Percentiles rank a stretch among this genome's conserved stretches.
Conservation (phyloP, 2,329 filamentous ascomycete species). For the Pleurostoma richardsiae region DNA sequence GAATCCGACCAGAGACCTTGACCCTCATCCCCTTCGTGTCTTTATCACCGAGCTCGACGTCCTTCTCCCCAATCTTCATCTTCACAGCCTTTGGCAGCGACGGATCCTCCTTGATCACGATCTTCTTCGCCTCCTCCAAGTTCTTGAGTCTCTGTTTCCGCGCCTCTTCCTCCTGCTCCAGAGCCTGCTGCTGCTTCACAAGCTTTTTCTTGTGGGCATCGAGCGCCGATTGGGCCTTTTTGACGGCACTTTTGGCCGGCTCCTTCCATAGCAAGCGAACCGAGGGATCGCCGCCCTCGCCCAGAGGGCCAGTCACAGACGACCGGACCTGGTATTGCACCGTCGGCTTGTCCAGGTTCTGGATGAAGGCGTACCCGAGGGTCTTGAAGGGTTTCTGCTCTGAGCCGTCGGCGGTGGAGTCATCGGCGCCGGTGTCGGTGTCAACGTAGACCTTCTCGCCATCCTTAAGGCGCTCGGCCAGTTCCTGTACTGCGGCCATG, state of each 20-base stretch:
- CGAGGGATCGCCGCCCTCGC: constrained; percentile 57
- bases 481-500: constrained; percentile 42
- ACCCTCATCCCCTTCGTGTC: constrained; percentile 65
- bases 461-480: constrained; percentile 44
- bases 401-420: constrained; percentile 60
- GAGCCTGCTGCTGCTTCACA: constrained; percentile 68
- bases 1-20: constrained; percentile 76
- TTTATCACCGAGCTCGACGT: constrained; percentile 54
- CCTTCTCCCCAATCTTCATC: constrained; percentile 71
- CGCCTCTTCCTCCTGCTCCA: constrained; percentile 67
- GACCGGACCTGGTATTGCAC: constrained; percentile 65
- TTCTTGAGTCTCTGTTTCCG: constrained; percentile 62
- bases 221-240: constrained; percentile 73
- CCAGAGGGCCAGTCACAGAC: constrained; percentile 56
- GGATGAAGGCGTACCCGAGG: constrained; percentile 70
- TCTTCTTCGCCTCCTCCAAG: constrained; percentile 78
- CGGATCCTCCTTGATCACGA: constrained; percentile 66
- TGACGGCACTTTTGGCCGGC: constrained; percentile 76
- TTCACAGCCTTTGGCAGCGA: constrained; percentile 68
- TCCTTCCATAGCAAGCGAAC: constrained; percentile 71
- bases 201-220: constrained; percentile 81
- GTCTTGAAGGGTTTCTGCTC: constrained; percentile 77
- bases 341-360: constrained; percentile 54
- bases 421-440: constrained; percentile 72
- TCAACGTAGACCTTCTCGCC: constrained; percentile 65